Conservation (phyloP, 495 filamentous ascomycete genomes). For the Penicillium chermesinum region DNA sequence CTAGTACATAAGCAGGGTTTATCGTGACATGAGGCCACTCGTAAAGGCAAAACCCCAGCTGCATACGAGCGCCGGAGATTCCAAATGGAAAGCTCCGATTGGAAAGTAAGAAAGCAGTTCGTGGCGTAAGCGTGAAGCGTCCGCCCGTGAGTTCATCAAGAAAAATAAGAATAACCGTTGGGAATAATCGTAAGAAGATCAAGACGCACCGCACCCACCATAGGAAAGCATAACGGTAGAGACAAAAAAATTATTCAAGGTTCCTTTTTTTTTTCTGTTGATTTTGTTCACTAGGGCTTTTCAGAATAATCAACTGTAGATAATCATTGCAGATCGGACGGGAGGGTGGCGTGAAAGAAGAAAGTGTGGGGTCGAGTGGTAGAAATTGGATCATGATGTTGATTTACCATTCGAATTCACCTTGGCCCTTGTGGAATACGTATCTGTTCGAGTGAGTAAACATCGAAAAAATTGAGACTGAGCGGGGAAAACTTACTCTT, state of each 20-base stretch:
- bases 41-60: conserved; percentile 11
- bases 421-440: conserved; percentile 93
- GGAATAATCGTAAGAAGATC: not conserved
- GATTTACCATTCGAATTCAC: conserved; percentile 93
- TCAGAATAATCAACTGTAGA: not conserved
- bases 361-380: not conserved
- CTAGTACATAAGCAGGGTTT: conserved; percentile 16
- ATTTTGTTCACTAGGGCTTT: not conserved
- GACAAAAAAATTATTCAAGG: not conserved
- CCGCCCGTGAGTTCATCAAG: conserved; percentile 6
- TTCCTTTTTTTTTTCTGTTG: not conserved
- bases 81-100: conserved; percentile 8
- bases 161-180: not conserved
- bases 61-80: conserved; percentile 16
- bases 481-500: conserved; percentile 56
- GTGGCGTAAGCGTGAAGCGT: not conserved
- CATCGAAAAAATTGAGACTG: not conserved
- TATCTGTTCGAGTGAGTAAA: conserved; percentile 49
- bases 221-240: not conserved
- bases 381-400: not conserved
- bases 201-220: not conserved
- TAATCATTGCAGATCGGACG: not conserved
- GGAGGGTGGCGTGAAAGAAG: not conserved
- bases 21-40: not conserved
- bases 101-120: conserved; percentile 1